These are phyloP conservation scores for Penicillium fimorum DNA, from an alignment of 495 filamentous ascomycete species.

Conservation along the genomic window DNA sequence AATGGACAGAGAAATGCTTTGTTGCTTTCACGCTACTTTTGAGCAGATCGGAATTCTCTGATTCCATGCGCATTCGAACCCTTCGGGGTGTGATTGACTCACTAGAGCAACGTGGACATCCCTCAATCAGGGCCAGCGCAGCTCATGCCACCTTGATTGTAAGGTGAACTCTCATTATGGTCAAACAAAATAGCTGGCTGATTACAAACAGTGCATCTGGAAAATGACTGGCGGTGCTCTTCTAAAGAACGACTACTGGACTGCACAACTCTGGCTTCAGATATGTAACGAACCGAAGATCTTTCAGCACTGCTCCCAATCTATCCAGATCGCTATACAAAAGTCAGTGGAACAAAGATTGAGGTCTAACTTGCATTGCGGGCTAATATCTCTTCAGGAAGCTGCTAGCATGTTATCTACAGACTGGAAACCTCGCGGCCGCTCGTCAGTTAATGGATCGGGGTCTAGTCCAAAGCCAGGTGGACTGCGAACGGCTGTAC, in stretches of 20 bases:
- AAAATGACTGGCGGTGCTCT: slow-evolving; percentile 64
- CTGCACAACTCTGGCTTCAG: slow-evolving; percentile 68
- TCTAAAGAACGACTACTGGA: slow-evolving; percentile 48
- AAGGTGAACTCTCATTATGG: slow-evolving; percentile 15
- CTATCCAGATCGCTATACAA: slow-evolving; percentile 66
- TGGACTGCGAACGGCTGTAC: slow-evolving; percentile 2
- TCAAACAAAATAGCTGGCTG: slow-evolving; percentile 7
- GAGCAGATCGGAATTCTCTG: slow-evolving; percentile 51
- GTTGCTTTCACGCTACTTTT: slow-evolving; percentile 49
- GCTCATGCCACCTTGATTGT: slow-evolving; percentile 72
- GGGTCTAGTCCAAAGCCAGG: not conserved
- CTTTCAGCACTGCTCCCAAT: slow-evolving; percentile 60
- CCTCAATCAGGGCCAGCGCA: slow-evolving; percentile 50
- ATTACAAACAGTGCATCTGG: slow-evolving; percentile 64
- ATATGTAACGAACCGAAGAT: slow-evolving; percentile 59
- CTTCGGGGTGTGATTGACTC: slow-evolving; percentile 41
- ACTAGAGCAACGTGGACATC: slow-evolving; percentile 32
- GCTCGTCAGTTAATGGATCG: not conserved
- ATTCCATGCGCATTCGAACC: slow-evolving; percentile 16
- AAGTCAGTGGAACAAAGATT: slow-evolving; percentile 6
- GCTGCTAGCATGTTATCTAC: not conserved
- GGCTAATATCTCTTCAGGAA: not conserved
- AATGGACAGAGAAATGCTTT: slow-evolving; percentile 63
- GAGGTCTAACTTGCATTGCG: not conserved
- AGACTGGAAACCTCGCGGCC: not conserved